Conservation (phyloP, 176 grass and related monocot species). For the Stipa capillata region DNA sequence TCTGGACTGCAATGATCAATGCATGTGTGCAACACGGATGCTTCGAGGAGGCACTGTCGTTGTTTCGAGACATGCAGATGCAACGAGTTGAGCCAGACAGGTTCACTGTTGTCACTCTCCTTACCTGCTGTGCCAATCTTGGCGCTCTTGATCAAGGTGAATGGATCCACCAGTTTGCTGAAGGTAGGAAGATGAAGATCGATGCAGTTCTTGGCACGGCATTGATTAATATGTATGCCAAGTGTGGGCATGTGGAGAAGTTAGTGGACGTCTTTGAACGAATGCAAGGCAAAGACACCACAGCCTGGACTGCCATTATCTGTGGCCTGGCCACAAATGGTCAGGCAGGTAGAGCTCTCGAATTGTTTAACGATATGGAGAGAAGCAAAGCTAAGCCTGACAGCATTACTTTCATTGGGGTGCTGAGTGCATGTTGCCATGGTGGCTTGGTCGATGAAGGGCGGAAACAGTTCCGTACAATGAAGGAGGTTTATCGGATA, state of each 20-base stretch:
- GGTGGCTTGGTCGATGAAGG: conserved; percentile 64
- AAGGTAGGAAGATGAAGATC: conserved; percentile 32
- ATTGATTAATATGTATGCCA: conserved; percentile 54
- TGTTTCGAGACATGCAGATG: conserved; percentile 62
- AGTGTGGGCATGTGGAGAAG: conserved; percentile 44
- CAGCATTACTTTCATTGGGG: conserved; percentile 42
- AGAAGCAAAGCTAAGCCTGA: conserved; percentile 32
- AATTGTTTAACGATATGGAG: conserved; percentile 49
- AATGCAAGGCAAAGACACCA: conserved; percentile 33
- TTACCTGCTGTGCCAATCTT: conserved; percentile 48
- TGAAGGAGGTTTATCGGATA: conserved; percentile 47
- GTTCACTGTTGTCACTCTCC: conserved; percentile 49
- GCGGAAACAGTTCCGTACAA: conserved; percentile 22
- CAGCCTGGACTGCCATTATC: conserved; percentile 56
- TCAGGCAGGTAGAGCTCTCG: conserved; percentile 42
- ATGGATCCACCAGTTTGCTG: conserved; percentile 43
- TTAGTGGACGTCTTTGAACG: conserved; percentile 36
- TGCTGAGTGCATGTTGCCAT: conserved; percentile 59
- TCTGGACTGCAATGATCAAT: conserved; percentile 69
- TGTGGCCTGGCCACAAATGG: conserved; percentile 53
- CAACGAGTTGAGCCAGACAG: conserved; percentile 48
- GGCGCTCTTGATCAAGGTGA: conserved; percentile 51
- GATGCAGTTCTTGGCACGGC: conserved; percentile 42
- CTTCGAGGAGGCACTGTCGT: conserved; percentile 46
- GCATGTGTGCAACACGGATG: conserved; percentile 39